Percentiles rank a stretch among this genome's conserved stretches.
phyloP scores from a whole-genome alignment of 352 stramenopile genomes.

The Phytopythium ostracodes region DNA sequence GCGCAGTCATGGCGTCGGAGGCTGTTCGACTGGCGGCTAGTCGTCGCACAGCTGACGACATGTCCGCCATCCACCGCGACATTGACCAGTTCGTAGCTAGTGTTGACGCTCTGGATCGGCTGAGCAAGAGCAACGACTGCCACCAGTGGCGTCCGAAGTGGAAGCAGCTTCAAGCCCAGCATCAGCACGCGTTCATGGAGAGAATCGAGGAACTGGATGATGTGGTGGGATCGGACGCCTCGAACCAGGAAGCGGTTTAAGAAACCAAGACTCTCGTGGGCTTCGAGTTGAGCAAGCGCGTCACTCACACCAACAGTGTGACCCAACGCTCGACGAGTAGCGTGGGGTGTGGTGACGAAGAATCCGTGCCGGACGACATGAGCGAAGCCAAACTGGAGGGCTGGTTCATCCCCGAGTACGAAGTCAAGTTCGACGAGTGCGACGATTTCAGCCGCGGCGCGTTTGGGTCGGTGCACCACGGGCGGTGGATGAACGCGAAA shows the following conservation, averaged over 20 bases:
- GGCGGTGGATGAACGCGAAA: constrained; percentile 10
- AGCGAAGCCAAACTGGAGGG: constrained; percentile 2
- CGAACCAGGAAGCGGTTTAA: background rate
- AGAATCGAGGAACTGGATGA: background rate
- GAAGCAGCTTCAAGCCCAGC: background rate
- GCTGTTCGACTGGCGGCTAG: background rate
- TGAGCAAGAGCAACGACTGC: background rate
- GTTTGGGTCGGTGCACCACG: constrained; percentile 14
- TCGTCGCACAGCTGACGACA: background rate
- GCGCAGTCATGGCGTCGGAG: background rate
- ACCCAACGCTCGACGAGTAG: too few species aligned
- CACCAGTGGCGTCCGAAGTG: background rate
- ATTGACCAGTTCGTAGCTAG: background rate
- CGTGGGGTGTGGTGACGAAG: too few species aligned
- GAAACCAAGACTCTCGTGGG: background rate
- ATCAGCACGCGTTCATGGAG: background rate
- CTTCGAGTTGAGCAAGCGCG: constrained; percentile 3
- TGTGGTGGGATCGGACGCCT: background rate
- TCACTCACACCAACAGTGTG: background rate
- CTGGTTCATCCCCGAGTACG: constrained; percentile 21
- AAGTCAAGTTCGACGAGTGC: constrained; percentile 17
- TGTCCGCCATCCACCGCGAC: background rate
- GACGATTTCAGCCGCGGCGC: constrained; percentile 13
- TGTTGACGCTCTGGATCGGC: background rate
- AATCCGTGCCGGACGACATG: background rate